Evolutionary conservation across 2,329 filamentous ascomycete genomes (phyloP).

Genomic region (Venturia asperata): DNA sequence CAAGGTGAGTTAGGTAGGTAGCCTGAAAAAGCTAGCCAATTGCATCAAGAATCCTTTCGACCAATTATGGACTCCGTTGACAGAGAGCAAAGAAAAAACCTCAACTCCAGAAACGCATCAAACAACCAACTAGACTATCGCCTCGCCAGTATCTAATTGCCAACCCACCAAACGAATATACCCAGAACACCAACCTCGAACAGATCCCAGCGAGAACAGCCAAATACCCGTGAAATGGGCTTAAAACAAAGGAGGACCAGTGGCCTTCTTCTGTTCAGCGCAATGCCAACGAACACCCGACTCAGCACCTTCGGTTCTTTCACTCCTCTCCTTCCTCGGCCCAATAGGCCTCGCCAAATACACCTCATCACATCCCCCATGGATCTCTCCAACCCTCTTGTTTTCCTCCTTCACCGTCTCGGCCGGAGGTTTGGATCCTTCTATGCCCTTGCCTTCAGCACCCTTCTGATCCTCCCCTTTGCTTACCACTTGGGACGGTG

Average conservation of each 20-base stretch:
- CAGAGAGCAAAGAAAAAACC: background rate
- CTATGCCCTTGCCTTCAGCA: background rate
- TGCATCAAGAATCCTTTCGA: too few relatives aligned
- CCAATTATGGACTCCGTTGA: too few relatives aligned
- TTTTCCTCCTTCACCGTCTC: background rate
- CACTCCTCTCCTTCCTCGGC: background rate
- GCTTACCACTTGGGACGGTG: background rate
- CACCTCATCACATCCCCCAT: slow-evolving; percentile 5
- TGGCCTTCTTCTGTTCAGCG: too few relatives aligned
- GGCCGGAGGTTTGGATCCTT: background rate
- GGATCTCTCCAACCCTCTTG: slow-evolving; percentile 1
- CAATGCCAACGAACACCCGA: background rate
- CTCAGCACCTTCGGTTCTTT: too few relatives aligned
- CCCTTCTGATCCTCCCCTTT: background rate
- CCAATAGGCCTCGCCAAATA: background rate
- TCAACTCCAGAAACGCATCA: background rate
- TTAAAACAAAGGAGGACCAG: too few relatives aligned
- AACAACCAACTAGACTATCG: background rate
- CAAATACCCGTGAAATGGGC: too few relatives aligned
- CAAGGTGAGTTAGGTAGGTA: too few relatives aligned
- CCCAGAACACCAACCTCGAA: background rate
- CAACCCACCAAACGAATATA: too few relatives aligned
- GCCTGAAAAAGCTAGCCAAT: too few relatives aligned
- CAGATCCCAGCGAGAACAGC: background rate
- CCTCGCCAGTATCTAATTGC: background rate